These are phyloP conservation scores for Agastache rugosa DNA, from an alignment of 257 asterid species.

Conservation along the genomic window DNA sequence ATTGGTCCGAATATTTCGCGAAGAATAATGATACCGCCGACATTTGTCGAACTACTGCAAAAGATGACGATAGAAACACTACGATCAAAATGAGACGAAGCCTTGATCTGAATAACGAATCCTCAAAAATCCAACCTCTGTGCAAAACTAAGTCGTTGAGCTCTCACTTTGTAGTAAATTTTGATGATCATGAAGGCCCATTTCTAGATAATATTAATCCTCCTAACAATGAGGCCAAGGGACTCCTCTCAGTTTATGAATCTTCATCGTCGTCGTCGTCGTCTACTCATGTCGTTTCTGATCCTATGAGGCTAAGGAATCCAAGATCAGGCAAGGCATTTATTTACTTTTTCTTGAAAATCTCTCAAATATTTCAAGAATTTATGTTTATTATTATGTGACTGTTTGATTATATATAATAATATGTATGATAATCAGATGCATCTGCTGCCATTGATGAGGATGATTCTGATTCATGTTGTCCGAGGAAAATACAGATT, in stretches of 20 bases:
- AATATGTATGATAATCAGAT: slow-evolving; percentile 21
- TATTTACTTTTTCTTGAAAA: neutral
- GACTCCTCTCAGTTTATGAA: slow-evolving; percentile 34
- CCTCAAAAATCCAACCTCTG: slow-evolving; percentile 27
- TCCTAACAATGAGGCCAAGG: slow-evolving; percentile 26
- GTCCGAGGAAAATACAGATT: slow-evolving; percentile 39
- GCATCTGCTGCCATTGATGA: slow-evolving; percentile 26
- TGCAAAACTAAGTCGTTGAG: slow-evolving; percentile 42
- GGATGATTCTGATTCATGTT: slow-evolving; percentile 37
- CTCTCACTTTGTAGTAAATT: slow-evolving; percentile 38
- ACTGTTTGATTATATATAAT: too few species aligned
- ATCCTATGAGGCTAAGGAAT: slow-evolving; percentile 7
- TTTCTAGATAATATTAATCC: slow-evolving; percentile 17
- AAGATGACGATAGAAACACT: slow-evolving; percentile 23
- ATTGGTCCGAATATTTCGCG: slow-evolving; percentile 24
- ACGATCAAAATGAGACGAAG: slow-evolving; percentile 43
- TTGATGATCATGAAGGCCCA: slow-evolving; percentile 32
- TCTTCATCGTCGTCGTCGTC: slow-evolving; percentile 30
- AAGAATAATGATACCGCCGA: neutral
- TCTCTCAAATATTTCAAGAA: too few species aligned
- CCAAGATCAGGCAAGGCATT: slow-evolving; percentile 18
- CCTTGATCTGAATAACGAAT: slow-evolving; percentile 37
- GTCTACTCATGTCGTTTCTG: neutral
- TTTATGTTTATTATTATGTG: neutral
- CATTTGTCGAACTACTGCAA: neutral